These are phyloP conservation scores for Amanita phalloides DNA, from an alignment of 768 basidiomycete genomes.

Conservation along the genomic window DNA sequence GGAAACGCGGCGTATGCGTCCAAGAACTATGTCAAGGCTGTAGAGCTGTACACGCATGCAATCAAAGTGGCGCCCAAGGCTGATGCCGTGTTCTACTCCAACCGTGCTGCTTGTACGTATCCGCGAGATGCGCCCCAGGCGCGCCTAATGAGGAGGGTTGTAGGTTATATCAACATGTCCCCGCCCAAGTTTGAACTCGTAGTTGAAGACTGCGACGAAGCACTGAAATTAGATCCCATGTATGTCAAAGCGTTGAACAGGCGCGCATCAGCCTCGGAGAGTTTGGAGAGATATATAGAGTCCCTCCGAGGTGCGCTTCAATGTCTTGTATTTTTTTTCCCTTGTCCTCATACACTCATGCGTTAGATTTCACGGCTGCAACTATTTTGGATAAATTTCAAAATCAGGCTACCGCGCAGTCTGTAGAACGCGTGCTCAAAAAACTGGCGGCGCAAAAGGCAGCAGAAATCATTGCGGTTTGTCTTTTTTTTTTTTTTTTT, in stretches of 20 bases:
- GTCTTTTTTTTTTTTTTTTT: neutral
- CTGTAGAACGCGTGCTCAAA: constrained; percentile 91
- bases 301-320: constrained; percentile 59
- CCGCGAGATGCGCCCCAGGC: neutral
- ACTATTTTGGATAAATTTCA: constrained; percentile 92
- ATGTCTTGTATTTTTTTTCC: neutral
- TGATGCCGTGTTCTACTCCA: constrained; percentile 93
- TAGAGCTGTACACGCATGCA: constrained; percentile 61
- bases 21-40: constrained; percentile 48
- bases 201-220: constrained; percentile 81
- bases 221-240: constrained; percentile 68
- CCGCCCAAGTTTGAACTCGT: constrained; percentile 79
- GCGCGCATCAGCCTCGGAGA: constrained; percentile 78
- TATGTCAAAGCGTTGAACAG: constrained; percentile 92
- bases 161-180: constrained; percentile 86
- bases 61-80: constrained; percentile 66
- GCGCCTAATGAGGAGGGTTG: neutral
- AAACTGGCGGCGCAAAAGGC: constrained; percentile 67
- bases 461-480: constrained; percentile 54
- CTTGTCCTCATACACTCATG: neutral
- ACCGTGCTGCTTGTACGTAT: constrained; percentile 86
- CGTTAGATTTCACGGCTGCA: constrained; percentile 86
- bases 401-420: constrained; percentile 63
- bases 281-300: constrained; percentile 61
- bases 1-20: constrained; percentile 64